phyloP scores from a whole-genome alignment of 31 red algal genomes.

The Bonnemaisonia californica region DNA sequence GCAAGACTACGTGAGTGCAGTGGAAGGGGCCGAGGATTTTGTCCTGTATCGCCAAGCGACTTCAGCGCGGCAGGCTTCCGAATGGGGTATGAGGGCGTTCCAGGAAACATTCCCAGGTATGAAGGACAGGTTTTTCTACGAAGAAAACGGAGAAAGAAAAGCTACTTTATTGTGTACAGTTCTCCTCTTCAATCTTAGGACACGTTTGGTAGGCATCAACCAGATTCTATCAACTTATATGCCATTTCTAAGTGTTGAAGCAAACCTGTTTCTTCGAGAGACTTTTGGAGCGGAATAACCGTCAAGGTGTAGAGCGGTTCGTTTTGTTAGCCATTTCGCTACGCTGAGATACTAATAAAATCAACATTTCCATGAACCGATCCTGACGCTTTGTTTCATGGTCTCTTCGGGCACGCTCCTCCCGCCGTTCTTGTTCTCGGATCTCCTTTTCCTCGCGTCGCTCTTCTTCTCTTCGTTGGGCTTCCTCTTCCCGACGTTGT shows the following conservation, averaged over 20 bases:
- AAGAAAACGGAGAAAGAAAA: conserved; percentile 11
- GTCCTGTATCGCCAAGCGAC: background rate
- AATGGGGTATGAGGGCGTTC: conserved; percentile 22
- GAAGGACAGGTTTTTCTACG: conserved; percentile 10
- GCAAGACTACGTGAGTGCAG: background rate
- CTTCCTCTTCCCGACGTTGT: too few species aligned
- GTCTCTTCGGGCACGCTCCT: too few species aligned
- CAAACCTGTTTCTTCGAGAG: background rate
- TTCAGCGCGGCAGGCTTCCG: conserved; percentile 21
- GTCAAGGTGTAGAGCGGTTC: too few species aligned
- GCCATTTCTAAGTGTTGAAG: conserved; percentile 2
- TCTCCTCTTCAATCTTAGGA: background rate
- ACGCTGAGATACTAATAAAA: too few species aligned
- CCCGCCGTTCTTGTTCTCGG: too few species aligned
- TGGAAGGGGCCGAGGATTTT: background rate
- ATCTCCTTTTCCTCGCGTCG: too few species aligned
- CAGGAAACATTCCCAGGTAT: conserved; percentile 3
- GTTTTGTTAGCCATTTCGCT: too few species aligned
- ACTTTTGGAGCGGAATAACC: too few species aligned
- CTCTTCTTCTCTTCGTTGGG: too few species aligned
- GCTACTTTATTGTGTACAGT: background rate
- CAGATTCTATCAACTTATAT: conserved; percentile 16
- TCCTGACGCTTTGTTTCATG: too few species aligned
- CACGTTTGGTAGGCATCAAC: conserved; percentile 4
- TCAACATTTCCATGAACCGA: too few species aligned